Base-by-base conservation (phyloP, 164 flowering plant species). In the Nelumbo lutea region DNA sequence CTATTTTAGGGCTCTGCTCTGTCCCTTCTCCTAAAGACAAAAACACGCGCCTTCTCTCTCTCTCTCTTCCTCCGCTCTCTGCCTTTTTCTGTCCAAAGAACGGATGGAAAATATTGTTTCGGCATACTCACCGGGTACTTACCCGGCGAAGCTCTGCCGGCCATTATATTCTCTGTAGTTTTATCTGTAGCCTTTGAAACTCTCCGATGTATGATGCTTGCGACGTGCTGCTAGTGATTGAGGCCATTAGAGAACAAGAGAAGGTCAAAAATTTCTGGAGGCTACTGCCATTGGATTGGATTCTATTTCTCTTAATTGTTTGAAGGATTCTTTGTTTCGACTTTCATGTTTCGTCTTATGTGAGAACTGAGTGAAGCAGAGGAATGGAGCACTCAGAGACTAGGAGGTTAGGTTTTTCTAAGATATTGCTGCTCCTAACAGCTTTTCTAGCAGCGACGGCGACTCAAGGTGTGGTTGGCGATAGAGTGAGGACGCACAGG, bases 401-500 rank as follows among this genome's bases (percentile, higher is more conserved):
- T 57, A 67, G 41, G 58, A 48, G 39, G 38, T 38, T 64, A 9
- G 68, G 68, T 42, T 3, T 52, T 42, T 52, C 14, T 44, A 61
- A 62, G 52, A 53, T 1, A 27, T 1, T 58, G 39, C 47, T 71
- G 56, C 41, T 64, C 11, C 5, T 62, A 3, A 46, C 59, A 47
- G 55, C 42, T 62, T 9, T 70, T 47, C 3, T 70, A 10, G 53
- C 11, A 11, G 58, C 53, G 5, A 14, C 43, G 11, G 11, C 60
- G 72, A 62, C 27, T 59, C 42, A 9, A 47, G 43, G n/a, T 40
- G 66, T 15, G 9, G 48, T 62, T 47, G 60, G 59, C 38, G 69
- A 13, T 1, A 45, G 52, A 66, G 63, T 46, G n/a, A 50, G 56
- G 67, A 55, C 56, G 70, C 72, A 80, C 71, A 80, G 71, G 65